Evolutionary conservation across 495 filamentous ascomycete genomes (phyloP).

Genomic region (Annulohypoxylon nitens): DNA sequence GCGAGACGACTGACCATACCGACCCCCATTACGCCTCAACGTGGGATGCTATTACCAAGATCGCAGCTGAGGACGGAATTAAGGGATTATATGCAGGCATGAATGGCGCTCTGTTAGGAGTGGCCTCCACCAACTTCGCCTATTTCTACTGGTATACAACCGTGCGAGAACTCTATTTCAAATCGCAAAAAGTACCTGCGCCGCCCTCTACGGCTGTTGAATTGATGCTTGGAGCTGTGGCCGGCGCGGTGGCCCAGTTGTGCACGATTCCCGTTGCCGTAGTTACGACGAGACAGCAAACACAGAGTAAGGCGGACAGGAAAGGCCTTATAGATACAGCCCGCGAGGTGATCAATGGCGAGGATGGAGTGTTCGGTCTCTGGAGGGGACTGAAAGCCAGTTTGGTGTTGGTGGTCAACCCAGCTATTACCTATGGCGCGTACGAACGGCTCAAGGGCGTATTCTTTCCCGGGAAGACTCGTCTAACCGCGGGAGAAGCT

Average conservation of each 20-base stretch:
- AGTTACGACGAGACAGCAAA: conserved; percentile 95
- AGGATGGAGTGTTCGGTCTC: conserved; percentile 89
- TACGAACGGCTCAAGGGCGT: conserved; percentile 89
- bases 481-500: conserved; percentile 86
- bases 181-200: conserved; percentile 69
- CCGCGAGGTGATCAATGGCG: conserved; percentile 86
- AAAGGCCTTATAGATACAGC: conserved; percentile 92
- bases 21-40: conserved; percentile 84
- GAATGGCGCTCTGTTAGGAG: conserved; percentile 84
- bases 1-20: conserved; percentile 56
- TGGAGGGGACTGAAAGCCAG: conserved; percentile 98
- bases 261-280: conserved; percentile 98
- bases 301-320: conserved; percentile 81
- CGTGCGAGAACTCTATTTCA: conserved; percentile 85
- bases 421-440: conserved; percentile 97
- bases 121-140: conserved; percentile 97
- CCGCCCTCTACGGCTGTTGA: conserved; percentile 87
- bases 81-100: conserved; percentile 91
- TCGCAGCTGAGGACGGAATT: conserved; percentile 83
- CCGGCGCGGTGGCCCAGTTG: conserved; percentile 91
- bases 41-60: conserved; percentile 88
- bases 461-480: conserved; percentile 82
- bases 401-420: conserved; percentile 95
- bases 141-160: conserved; percentile 99
- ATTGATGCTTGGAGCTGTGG: conserved; percentile 85